These are phyloP conservation scores for Spiromastix sp. DNA, from an alignment of 2,329 filamentous ascomycete genomes.

Conservation along the genomic window DNA sequence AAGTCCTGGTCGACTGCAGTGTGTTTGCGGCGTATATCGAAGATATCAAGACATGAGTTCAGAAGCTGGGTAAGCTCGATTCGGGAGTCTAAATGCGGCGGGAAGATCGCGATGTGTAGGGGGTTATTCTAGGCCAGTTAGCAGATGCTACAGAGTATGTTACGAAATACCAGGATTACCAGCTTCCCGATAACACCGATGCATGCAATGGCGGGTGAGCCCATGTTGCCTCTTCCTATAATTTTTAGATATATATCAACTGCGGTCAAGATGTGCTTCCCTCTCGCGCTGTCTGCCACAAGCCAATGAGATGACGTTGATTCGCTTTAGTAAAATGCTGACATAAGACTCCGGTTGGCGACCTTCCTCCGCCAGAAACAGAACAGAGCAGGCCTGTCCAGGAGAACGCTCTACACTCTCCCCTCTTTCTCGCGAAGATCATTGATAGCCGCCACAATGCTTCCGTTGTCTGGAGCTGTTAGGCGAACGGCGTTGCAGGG, in stretches of 20 bases:
- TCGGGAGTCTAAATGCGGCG: slow-evolving; percentile 52
- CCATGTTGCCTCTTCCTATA: slow-evolving; percentile 26
- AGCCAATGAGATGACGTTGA: neutral
- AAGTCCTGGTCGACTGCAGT: slow-evolving; percentile 72
- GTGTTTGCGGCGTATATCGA: slow-evolving; percentile 70
- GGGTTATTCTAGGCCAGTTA: slow-evolving; percentile 67
- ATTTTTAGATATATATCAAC: too few species aligned
- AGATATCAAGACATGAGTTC: slow-evolving; percentile 85
- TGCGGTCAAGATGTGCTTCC: too few species aligned
- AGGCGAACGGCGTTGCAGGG: neutral
- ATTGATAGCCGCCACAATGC: too few species aligned
- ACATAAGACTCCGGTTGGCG: too few species aligned
- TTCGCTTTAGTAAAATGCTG: too few species aligned
- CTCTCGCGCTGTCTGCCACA: too few species aligned
- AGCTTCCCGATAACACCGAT: slow-evolving; percentile 90
- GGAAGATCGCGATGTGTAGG: slow-evolving; percentile 84
- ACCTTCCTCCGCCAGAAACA: too few species aligned
- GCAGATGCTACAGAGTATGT: neutral
- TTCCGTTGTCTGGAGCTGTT: neutral
- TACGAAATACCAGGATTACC: slow-evolving; percentile 46
- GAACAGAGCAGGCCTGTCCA: too few species aligned
- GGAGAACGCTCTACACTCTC: too few species aligned
- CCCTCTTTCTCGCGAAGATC: too few species aligned
- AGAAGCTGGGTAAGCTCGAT: slow-evolving; percentile 88
- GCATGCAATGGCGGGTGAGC: slow-evolving; percentile 71